These are phyloP conservation scores for Eutrema japonicum DNA, from an alignment of 345 rosid species.

Conservation along the genomic window DNA sequence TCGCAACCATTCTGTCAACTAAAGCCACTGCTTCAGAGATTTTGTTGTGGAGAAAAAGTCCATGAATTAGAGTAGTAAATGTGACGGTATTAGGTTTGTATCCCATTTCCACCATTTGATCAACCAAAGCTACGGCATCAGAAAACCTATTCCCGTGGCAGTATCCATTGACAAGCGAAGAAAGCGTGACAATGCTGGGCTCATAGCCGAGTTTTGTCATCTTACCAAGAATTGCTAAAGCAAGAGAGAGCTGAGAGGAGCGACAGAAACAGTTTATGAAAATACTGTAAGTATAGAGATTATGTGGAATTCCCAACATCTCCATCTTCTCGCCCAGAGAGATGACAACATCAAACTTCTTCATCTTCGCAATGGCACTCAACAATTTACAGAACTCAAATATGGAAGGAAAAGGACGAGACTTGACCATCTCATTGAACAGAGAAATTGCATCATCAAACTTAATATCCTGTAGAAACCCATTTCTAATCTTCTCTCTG, in stretches of 20 bases:
- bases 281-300: neutral
- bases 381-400: neutral
- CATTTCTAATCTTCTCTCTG: neutral
- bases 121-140: neutral
- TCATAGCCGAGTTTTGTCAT: neutral
- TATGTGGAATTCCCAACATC: neutral
- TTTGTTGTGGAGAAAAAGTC: neutral
- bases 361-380: neutral
- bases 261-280: neutral
- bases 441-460: neutral
- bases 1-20: neutral
- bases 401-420: neutral
- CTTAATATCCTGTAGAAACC: neutral
- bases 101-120: neutral
- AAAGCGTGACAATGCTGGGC: neutral
- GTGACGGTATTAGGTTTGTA: neutral
- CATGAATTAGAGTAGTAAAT: neutral
- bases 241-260: neutral
- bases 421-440: neutral
- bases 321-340: neutral
- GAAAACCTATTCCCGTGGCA: neutral
- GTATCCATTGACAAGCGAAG: too few species aligned
- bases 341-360: neutral
- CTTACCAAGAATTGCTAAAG: conserved; percentile 3
- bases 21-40: neutral